phyloP scores from a whole-genome alignment of 768 basidiomycete genomes.

The Lyophyllum semitale region DNA sequence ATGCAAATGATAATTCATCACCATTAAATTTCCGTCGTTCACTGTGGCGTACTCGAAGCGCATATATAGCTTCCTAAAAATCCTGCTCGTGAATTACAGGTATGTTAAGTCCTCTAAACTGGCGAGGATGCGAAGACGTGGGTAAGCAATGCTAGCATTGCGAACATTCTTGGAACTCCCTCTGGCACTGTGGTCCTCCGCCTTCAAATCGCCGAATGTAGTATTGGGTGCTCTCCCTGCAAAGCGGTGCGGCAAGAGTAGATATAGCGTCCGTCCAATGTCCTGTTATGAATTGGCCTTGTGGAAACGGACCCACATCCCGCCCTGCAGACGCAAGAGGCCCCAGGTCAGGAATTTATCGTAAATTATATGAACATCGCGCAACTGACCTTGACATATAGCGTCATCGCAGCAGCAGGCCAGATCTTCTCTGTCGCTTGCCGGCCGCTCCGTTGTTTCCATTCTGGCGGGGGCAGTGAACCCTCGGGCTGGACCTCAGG shows the following conservation, averaged over 20 bases:
- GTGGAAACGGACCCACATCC: conserved; percentile 58
- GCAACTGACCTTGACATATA: conserved; percentile 61
- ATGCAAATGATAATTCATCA: too few relatives aligned
- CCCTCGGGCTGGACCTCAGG: conserved; percentile 61
- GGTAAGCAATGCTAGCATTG: too few relatives aligned
- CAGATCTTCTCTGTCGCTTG: conserved; percentile 60
- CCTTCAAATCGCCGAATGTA: too few relatives aligned
- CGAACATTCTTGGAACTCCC: too few relatives aligned
- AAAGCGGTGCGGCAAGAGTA: background rate
- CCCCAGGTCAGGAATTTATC: conserved; percentile 38
- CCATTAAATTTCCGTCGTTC: too few relatives aligned
- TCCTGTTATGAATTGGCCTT: conserved; percentile 19
- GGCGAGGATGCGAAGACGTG: too few relatives aligned
- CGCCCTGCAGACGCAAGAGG: conserved; percentile 61
- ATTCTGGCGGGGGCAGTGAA: conserved; percentile 62
- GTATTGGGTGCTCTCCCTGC: too few relatives aligned
- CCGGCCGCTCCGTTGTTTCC: conserved; percentile 50
- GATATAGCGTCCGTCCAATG: background rate
- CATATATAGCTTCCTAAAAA: too few relatives aligned
- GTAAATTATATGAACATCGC: conserved; percentile 4
- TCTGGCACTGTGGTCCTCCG: too few relatives aligned
- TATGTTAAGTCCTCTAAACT: too few relatives aligned
- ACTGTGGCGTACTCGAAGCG: too few relatives aligned
- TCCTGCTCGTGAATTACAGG: too few relatives aligned
- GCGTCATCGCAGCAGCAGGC: conserved; percentile 63